Percentiles rank a stretch among this genome's conserved stretches.
phyloP scores from a whole-genome alignment of 176 grass and related monocot genomes.

The Eragrostis curvula region DNA sequence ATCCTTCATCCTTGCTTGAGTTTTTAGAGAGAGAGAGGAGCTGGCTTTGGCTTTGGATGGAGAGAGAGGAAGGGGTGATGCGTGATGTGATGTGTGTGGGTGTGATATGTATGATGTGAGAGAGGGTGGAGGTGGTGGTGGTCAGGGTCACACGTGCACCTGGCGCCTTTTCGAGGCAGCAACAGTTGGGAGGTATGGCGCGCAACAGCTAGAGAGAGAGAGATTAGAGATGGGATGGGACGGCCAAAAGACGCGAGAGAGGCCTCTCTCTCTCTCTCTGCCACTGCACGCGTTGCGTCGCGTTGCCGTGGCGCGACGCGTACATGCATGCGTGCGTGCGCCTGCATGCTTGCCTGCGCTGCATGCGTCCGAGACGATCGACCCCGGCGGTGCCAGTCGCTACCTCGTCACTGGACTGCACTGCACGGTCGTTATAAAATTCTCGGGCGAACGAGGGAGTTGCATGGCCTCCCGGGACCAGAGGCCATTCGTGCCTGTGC shows the following conservation, averaged over 20 bases:
- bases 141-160: conserved; percentile 58
- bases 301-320: conserved; percentile 11
- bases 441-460: background rate
- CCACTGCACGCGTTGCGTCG: conserved; percentile 27
- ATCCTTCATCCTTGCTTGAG: no score
- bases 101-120: conserved; percentile 53
- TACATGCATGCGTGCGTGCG: conserved; percentile 21
- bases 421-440: conserved; percentile 12
- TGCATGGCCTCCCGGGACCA: background rate
- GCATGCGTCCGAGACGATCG: background rate
- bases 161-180: conserved; percentile 62
- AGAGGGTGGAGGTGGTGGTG: conserved; percentile 34
- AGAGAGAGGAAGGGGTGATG: background rate
- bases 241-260: background rate
- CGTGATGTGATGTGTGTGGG: conserved; percentile 50
- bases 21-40: background rate
- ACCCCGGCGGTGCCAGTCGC: background rate
- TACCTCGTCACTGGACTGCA: conserved; percentile 2
- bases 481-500: background rate
- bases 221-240: conserved; percentile 34
- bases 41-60: background rate
- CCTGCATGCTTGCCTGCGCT: background rate
- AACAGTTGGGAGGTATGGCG: conserved; percentile 70
- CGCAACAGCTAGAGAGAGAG: conserved; percentile 49
- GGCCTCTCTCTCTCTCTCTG: background rate